phyloP scores from a whole-genome alignment of 2,329 filamentous ascomycete species.

The Dothiorella sarmentorum region DNA sequence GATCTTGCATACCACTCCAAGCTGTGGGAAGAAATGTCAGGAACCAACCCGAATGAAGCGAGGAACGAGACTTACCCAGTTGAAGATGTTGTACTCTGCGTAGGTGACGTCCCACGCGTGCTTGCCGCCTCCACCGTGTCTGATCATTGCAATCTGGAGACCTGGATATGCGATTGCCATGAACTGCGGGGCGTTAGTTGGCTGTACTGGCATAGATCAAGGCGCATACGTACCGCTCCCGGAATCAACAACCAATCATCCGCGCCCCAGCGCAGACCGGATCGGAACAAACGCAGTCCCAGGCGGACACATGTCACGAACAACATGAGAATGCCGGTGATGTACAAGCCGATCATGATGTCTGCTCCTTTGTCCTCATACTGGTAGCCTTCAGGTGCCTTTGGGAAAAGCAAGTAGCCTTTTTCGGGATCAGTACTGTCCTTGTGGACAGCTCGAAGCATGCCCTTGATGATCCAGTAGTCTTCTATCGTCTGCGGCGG shows the following conservation, averaged over 20 bases:
- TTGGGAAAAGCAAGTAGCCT: conserved; percentile 14
- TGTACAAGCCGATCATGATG: conserved; percentile 29
- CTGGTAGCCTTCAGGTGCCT: conserved; percentile 20
- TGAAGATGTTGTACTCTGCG: conserved; percentile 29
- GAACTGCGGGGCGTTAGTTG: not conserved
- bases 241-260: conserved; percentile 35
- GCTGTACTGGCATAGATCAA: conserved; percentile 19
- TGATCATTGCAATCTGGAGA: conserved; percentile 27
- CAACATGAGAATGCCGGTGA: conserved; percentile 30
- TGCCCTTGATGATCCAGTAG: conserved; percentile 29
- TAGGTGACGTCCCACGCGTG: conserved; percentile 36
- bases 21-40: conserved; percentile 12
- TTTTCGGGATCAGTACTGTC: conserved; percentile 22
- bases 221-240: no score
- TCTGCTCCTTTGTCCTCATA: conserved; percentile 27
- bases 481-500: conserved; percentile 29
- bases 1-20: conserved; percentile 23
- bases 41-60: not conserved
- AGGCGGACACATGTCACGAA: conserved; percentile 30
- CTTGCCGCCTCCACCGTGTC: conserved; percentile 27
- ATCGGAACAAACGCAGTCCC: conserved; percentile 25
- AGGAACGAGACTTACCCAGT: conserved; percentile 6
- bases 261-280: conserved; percentile 29
- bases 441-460: conserved; percentile 24
- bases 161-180: conserved; percentile 29